Evolutionary conservation across 108 stramenopile species (phyloP), one percentile per base, ranked within the genome.

Genomic region (Skeletonema costatum): DNA sequence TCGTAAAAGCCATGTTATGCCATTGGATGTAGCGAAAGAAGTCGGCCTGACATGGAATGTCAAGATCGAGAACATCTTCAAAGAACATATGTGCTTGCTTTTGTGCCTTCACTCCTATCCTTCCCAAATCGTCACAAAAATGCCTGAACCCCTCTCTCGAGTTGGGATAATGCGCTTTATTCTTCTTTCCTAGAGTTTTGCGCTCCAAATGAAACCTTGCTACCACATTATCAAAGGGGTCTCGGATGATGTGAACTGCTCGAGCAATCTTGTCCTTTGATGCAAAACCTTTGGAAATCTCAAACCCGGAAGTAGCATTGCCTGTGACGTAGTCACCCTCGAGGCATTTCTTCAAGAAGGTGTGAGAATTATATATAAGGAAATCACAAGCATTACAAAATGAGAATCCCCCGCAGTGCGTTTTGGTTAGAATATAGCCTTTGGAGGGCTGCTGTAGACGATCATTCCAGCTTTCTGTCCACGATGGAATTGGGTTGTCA

Each of bases 201-300:
- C 71, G 68, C 53, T 87, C 85, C 60, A 88, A 71, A 75, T 93
- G 92, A 69, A 87, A 93, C 51, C 89, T 77, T 11, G 92, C 78
- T 30, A 93, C 89, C 19, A 90, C 68, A 64, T 93, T 93, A 67
- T 87, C 74, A 53, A 89, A 83, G 4, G 92, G 92, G 50, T 90
- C 84, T 10, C 92, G 86, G 31, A 88, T 73, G 60, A 93, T 58
- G 73, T 93, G 92, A 31, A 93, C 82, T 5, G 88, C 78, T 35
- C 77, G 84, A n/a, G 82, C 56, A 30, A 93, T 88, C 2, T 46
- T 29, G 42, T 78, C 58, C 41, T 81, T 80, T 16, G 63, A 66
- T 29, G 61, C 62, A 38, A 53, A 21, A 2, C 38, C 46, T 19
- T 38, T 41, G 17, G 32, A 53, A 13, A 39, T 31, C 12, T 79